Percentiles rank a stretch among this genome's conserved stretches.
These are phyloP conservation scores for Lipomyces yamadae DNA, from an alignment of 805 yeast genomes.

Conservation along the genomic window DNA sequence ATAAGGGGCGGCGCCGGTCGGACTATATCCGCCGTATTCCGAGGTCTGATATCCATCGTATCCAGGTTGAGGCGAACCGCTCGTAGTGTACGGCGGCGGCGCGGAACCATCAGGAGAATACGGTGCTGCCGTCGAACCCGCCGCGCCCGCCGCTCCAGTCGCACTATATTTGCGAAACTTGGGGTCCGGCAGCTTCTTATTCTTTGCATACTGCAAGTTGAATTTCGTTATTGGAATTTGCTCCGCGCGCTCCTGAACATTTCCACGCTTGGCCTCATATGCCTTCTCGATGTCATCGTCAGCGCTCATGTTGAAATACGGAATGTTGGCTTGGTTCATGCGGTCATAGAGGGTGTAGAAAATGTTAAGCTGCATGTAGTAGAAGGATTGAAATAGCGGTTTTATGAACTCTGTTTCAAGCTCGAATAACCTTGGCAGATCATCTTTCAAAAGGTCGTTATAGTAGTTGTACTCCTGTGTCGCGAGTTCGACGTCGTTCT, in stretches of 20 bases:
- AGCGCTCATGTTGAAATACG: slow-evolving; percentile 84
- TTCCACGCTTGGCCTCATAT: slow-evolving; percentile 80
- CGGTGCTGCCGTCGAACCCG: slow-evolving; percentile 17
- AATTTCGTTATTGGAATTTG: slow-evolving; percentile 89
- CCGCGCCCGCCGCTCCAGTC: slow-evolving; percentile 39
- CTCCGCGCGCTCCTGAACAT: slow-evolving; percentile 87
- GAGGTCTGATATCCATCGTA: slow-evolving; percentile 10
- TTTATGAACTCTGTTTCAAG: slow-evolving; percentile 90
- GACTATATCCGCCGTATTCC: slow-evolving; percentile 5
- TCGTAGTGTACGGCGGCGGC: slow-evolving; percentile 44
- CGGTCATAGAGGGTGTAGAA: slow-evolving; percentile 88
- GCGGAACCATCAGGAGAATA: slow-evolving; percentile 33
- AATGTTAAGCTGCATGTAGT: slow-evolving; percentile 96
- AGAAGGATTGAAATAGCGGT: slow-evolving; percentile 91
- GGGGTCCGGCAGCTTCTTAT: slow-evolving; percentile 20
- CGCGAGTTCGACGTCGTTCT: slow-evolving; percentile 86
- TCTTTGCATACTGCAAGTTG: slow-evolving; percentile 47
- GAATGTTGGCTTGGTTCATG: slow-evolving; percentile 96
- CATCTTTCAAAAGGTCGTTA: slow-evolving; percentile 90
- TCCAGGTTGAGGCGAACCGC: slow-evolving; percentile 10
- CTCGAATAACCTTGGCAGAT: slow-evolving; percentile 83
- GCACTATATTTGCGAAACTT: slow-evolving; percentile 28
- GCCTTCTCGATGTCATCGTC: slow-evolving; percentile 74
- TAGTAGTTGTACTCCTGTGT: slow-evolving; percentile 95
- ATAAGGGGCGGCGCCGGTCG: not conserved